Evolutionary conservation across 2,329 filamentous ascomycete species (phyloP).

Genomic region (Metarhizium sp.): DNA sequence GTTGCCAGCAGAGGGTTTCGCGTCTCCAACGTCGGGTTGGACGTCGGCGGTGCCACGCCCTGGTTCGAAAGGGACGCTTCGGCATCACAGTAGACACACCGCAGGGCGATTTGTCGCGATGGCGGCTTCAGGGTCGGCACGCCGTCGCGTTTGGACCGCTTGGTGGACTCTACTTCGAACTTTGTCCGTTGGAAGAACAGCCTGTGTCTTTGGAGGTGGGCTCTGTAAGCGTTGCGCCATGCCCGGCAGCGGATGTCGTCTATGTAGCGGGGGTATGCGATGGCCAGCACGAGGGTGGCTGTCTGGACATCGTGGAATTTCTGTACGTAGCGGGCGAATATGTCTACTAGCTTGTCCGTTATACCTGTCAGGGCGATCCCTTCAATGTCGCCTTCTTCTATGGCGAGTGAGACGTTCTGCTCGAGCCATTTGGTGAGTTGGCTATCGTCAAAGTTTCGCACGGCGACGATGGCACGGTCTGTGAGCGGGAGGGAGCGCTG

Average conservation of each 20-base stretch:
- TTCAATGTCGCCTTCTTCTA: constrained; percentile 62
- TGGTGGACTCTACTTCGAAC: constrained; percentile 69
- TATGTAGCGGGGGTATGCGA: constrained; percentile 67
- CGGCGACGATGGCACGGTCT: constrained; percentile 65
- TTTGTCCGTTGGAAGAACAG: constrained; percentile 66
- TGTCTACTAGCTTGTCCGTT: constrained; percentile 60
- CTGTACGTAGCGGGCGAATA: constrained; percentile 66
- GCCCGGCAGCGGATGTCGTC: constrained; percentile 65
- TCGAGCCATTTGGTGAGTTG: constrained; percentile 59
- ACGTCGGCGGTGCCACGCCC: constrained; percentile 11
- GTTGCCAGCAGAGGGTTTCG: constrained; percentile 50
- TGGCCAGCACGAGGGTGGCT: constrained; percentile 63
- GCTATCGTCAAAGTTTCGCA: constrained; percentile 55
- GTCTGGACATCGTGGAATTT: constrained; percentile 74
- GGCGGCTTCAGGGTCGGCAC: constrained; percentile 53
- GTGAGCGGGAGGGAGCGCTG: constrained; percentile 64
- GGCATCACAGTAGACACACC: constrained; percentile 68
- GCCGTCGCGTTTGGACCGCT: constrained; percentile 56
- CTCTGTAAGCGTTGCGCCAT: constrained; percentile 64
- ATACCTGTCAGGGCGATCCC: constrained; percentile 72
- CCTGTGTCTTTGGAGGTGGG: constrained; percentile 63
- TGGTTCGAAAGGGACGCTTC: constrained; percentile 41
- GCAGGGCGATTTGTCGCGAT: constrained; percentile 61
- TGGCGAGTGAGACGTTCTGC: constrained; percentile 51
- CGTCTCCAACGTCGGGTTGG: constrained; percentile 22